A percentile compares a stretch with the other conserved stretches of the same genome.
Evolutionary conservation across 805 yeast species (phyloP).

Genomic region (Lipomyces anomalus): DNA sequence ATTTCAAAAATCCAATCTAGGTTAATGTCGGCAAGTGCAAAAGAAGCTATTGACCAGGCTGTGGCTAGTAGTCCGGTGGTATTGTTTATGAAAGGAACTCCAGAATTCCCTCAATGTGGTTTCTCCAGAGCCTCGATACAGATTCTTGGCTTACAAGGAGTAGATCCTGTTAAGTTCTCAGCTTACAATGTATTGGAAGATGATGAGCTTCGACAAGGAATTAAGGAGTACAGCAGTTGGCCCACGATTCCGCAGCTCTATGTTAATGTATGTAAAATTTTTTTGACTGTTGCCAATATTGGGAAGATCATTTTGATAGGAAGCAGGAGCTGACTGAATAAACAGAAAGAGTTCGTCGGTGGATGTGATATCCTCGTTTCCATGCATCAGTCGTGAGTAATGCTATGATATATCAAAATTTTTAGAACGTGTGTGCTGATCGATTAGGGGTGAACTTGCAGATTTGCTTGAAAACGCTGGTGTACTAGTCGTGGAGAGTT

Average conservation of each 20-base stretch:
- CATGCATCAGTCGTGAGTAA: constrained; percentile 62
- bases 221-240: constrained; percentile 94
- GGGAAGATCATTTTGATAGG: neutral
- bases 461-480: constrained; percentile 73
- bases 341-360: constrained; percentile 76
- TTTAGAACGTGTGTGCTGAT: neutral
- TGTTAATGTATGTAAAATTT: constrained; percentile 39
- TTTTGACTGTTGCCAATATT: neutral
- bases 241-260: constrained; percentile 98
- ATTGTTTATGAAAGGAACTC: constrained; percentile 97
- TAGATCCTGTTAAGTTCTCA: constrained; percentile 92
- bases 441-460: constrained; percentile 75
- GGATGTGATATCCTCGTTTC: constrained; percentile 93
- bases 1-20: constrained; percentile 31
- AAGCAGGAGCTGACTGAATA: neutral
- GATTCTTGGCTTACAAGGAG: constrained; percentile 92
- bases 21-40: constrained; percentile 69
- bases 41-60: constrained; percentile 78
- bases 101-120: constrained; percentile 97
- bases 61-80: constrained; percentile 89
- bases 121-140: constrained; percentile 93
- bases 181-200: constrained; percentile 96
- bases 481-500: constrained; percentile 66
- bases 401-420: neutral
- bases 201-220: constrained; percentile 87